Conservation (phyloP, 1,284 basidiomycete species). For the Sutorius eximius region DNA sequence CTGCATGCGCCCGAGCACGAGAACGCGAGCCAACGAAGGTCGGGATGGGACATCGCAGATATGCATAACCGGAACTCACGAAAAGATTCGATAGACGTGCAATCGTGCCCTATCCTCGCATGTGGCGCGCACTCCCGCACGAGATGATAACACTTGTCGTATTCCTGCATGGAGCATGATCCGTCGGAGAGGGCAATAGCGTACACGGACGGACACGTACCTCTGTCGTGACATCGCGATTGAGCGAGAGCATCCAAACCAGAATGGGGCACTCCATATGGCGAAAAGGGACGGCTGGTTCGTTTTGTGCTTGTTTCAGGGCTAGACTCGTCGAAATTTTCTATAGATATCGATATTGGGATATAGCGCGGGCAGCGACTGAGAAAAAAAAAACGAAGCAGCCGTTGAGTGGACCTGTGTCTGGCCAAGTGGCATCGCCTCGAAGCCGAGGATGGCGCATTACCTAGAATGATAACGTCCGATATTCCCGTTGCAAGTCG, state of each 20-base stretch:
- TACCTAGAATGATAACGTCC: constrained; percentile 7
- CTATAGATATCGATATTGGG: neutral
- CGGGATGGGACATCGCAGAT: neutral
- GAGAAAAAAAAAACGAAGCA: neutral
- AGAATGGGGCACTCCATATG: constrained; percentile 62
- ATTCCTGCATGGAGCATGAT: constrained; percentile 49
- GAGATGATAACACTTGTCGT: constrained; percentile 59
- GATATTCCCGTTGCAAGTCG: neutral
- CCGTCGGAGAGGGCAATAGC: neutral
- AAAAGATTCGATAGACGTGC: constrained; percentile 57
- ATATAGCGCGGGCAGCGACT: constrained; percentile 3
- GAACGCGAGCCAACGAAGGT: neutral
- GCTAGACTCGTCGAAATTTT: neutral
- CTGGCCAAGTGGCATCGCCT: neutral
- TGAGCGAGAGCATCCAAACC: constrained; percentile 75
- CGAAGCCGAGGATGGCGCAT: neutral
- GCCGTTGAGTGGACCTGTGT: neutral
- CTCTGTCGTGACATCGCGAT: constrained; percentile 65
- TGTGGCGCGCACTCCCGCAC: constrained; percentile 57
- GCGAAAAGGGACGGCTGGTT: neutral
- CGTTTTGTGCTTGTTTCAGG: neutral
- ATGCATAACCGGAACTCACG: constrained; percentile 44
- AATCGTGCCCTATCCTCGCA: constrained; percentile 51
- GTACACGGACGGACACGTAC: constrained; percentile 39
- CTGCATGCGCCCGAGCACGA: constrained; percentile 36